Base-by-base conservation (phyloP, 2,329 filamentous ascomycete genomes). In the Dactylellina drechsleri region DNA sequence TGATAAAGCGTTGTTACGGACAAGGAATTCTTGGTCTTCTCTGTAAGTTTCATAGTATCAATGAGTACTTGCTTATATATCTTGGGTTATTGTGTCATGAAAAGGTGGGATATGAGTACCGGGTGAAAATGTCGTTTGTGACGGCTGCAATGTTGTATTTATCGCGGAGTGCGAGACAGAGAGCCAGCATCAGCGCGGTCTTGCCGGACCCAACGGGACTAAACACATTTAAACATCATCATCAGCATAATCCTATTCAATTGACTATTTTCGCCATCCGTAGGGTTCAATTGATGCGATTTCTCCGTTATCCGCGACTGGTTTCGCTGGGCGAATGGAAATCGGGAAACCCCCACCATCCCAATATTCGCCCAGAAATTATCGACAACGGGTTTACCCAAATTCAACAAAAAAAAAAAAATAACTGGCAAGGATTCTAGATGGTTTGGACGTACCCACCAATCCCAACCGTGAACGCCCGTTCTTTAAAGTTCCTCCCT, bases 51-150 rank as follows among this genome's bases (percentile, higher is more conserved):
- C n/a, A 23, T 58, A 43, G 54, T 58, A 41, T 28, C 13, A 54
- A 31, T 28, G 28, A 8, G 3, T 45, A 45, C 13, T 4, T 45
- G 2, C 3, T 28, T 26, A 54, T 16, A n/a, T 54, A 13, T 15
- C 20, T 54, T 13, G 12, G 23, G 6, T 53, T 65, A 47, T 76
- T 16, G 45, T 4, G 16, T 1, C 1, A 50, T 62, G 68, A 56
- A 65, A 64, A 58, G 54, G 20, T 31, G 18, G 50, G 28, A 18
- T 16, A 28, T 23, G 12, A 13, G 28, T 70, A 56, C 61, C 68
- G 66, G 16, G 94, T 98, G 86, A 98, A 98, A 85, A 98, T 98
- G 85, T 98, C 94, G 86, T 98, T 98, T 58, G 95, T 99, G 20
- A 99, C 94, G 74, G 93, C 95, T 0, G 95, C 95, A 80, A 99